A percentile compares a stretch with the other conserved stretches of the same genome.
phyloP scores from a whole-genome alignment of 2,329 filamentous ascomycete species.

The Epichloe aotearoae region DNA sequence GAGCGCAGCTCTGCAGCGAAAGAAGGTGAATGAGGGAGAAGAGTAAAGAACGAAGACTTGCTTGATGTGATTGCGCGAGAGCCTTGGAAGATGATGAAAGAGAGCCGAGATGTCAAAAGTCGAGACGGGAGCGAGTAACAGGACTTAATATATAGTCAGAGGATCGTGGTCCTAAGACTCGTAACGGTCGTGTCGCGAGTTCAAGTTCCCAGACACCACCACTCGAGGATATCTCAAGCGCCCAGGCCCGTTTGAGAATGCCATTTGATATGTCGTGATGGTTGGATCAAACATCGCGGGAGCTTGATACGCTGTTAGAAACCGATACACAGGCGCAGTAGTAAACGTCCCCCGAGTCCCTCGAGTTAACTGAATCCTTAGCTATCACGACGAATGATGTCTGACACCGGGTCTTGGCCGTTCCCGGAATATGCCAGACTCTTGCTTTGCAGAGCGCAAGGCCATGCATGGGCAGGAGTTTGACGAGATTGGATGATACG shows the following conservation, averaged over 20 bases:
- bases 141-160: background rate
- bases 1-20: slow-evolving; percentile 18
- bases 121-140: background rate
- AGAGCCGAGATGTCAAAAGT: background rate
- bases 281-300: background rate
- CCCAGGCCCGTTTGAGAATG: background rate
- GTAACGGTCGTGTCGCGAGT: background rate
- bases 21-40: slow-evolving; percentile 8
- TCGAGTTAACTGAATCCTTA: background rate
- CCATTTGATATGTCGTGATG: background rate
- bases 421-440: background rate
- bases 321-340: background rate
- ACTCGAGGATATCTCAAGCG: background rate
- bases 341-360: background rate
- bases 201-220: background rate
- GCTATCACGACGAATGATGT: background rate
- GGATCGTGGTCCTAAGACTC: no score
- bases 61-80: background rate
- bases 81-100: slow-evolving; percentile 4
- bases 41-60: background rate
- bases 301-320: background rate
- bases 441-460: background rate
- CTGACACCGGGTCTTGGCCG: slow-evolving; percentile 1
- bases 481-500: background rate
- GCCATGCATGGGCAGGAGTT: background rate